These are phyloP conservation scores for Aureobasidium sp. DNA, from an alignment of 2,329 filamentous ascomycete genomes.

Conservation along the genomic window DNA sequence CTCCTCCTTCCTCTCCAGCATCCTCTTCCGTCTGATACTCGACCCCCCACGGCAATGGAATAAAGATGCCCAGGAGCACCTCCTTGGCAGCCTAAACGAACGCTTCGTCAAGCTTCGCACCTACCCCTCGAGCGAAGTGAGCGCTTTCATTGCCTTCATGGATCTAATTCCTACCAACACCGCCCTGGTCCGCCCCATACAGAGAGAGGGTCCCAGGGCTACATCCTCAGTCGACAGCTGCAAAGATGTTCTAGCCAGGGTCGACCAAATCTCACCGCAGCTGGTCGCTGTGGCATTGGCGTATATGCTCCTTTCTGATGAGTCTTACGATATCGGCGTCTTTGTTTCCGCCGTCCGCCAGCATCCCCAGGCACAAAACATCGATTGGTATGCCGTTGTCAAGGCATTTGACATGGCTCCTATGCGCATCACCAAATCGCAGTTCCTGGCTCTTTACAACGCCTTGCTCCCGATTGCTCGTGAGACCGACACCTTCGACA, in stretches of 20 bases:
- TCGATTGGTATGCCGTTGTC: conserved; percentile 65
- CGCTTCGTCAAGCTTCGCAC: conserved; percentile 61
- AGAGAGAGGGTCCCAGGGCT: conserved; percentile 65
- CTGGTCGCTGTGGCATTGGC: conserved; percentile 68
- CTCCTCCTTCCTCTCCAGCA: conserved; percentile 64
- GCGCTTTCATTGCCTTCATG: conserved; percentile 63
- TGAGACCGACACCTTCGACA: conserved; percentile 61
- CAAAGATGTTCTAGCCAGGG: conserved; percentile 51
- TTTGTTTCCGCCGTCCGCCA: conserved; percentile 54
- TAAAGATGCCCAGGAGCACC: conserved; percentile 63
- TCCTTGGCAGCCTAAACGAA: conserved; percentile 57
- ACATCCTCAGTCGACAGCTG: conserved; percentile 68
- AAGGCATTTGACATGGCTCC: conserved; percentile 73
- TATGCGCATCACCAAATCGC: conserved; percentile 66
- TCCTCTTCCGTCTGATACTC: conserved; percentile 81
- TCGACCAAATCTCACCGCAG: conserved; percentile 62
- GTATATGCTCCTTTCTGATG: conserved; percentile 58
- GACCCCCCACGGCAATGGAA: conserved; percentile 82
- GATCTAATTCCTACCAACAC: conserved; percentile 53
- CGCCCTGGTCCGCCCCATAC: conserved; percentile 58
- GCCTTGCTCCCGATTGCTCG: conserved; percentile 66
- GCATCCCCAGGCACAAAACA: conserved; percentile 47
- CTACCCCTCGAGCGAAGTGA: conserved; percentile 61
- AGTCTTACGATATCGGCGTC: conserved; percentile 59
- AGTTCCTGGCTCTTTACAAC: conserved; percentile 76